A percentile compares a stretch with the other conserved stretches of the same genome.
These are phyloP conservation scores for Cryptosporidium sp. DNA, from an alignment of 169 alveolate genomes.

Conservation along the genomic window DNA sequence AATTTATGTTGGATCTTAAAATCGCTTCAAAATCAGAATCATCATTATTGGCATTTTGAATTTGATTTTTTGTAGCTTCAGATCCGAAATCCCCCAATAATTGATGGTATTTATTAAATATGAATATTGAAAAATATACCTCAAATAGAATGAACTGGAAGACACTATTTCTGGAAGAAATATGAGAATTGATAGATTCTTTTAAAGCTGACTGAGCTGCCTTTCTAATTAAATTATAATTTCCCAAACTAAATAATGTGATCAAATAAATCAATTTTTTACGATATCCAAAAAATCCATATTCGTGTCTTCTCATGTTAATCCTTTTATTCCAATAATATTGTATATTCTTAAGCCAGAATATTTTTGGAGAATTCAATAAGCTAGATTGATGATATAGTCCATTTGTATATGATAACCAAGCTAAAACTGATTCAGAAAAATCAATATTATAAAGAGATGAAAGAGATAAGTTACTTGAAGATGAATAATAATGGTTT, in stretches of 20 bases:
- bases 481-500: slow-evolving; percentile 61
- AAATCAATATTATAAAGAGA: slow-evolving; percentile 62
- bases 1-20: slow-evolving; percentile 6
- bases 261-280: slow-evolving; percentile 27
- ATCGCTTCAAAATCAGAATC: not conserved
- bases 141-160: slow-evolving; percentile 44
- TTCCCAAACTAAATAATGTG: slow-evolving; percentile 36
- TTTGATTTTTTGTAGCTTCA: no score
- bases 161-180: slow-evolving; percentile 26
- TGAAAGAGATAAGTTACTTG: slow-evolving; percentile 48
- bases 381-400: slow-evolving; percentile 37
- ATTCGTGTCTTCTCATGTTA: slow-evolving; percentile 42
- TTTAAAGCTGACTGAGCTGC: slow-evolving; percentile 48
- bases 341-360: slow-evolving; percentile 57
- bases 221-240: slow-evolving; percentile 35
- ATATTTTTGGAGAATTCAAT: slow-evolving; percentile 23
- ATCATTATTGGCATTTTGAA: no score
- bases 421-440: slow-evolving; percentile 45
- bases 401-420: slow-evolving; percentile 69
- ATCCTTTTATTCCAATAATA: slow-evolving; percentile 68
- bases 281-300: slow-evolving; percentile 33
- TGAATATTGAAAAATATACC: slow-evolving; percentile 14
- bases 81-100: not conserved
- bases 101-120: not conserved
- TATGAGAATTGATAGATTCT: slow-evolving; percentile 52